Evolutionary conservation across 2,329 filamentous ascomycete species (phyloP), one percentile per base, ranked within the genome.

Genomic region (Pezicula rhizophila): DNA sequence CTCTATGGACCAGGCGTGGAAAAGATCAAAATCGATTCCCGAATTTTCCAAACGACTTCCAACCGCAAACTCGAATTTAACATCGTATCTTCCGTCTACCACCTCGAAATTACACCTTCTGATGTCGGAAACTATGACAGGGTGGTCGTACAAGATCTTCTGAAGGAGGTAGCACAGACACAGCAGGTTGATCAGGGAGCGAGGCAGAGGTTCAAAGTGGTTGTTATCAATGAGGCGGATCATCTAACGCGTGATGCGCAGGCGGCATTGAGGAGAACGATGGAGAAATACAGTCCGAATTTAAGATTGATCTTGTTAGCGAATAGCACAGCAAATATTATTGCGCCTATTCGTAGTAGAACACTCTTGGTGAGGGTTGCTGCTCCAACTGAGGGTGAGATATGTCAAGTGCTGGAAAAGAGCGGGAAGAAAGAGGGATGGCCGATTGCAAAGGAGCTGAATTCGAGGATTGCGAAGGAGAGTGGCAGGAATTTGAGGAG

Each of bases 61-160:
- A 97, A 96, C 69, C 89, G 93, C 66, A 99, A 99, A 70, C 85
- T 99, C 60, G 93, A 99, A 71, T 99, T 99, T 79, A 99, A 96
- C 72, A 95, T 99, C 56, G 93, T 99, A 47, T 84, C 91, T 40
- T 97, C 92, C 0, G 84, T 96, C 55, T 99, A 99, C 71, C 93
- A 99, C 68, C 84, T 99, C 60, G 93, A 99, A 68, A 99, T 99
- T 64, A 99, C 93, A 7, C 93, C 93, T 0, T 95, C 89, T 1
- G 93, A 99, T 60, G 93, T 99, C 4, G 93, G 92, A 52, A 95
- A 87, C 67, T 96, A 96, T 64, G 93, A 99, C 68, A 80, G 93
- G 47, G 93, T 99, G 3, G 93, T 99, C 2, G 78, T 99, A 12
- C 93, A 99, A 65, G 93, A 97, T 63, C 74, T 99, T 43, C 74